A percentile compares a stretch with the other conserved stretches of the same genome.
Conservation (phyloP, 768 basidiomycete genomes). For the Collybia mongolica region DNA sequence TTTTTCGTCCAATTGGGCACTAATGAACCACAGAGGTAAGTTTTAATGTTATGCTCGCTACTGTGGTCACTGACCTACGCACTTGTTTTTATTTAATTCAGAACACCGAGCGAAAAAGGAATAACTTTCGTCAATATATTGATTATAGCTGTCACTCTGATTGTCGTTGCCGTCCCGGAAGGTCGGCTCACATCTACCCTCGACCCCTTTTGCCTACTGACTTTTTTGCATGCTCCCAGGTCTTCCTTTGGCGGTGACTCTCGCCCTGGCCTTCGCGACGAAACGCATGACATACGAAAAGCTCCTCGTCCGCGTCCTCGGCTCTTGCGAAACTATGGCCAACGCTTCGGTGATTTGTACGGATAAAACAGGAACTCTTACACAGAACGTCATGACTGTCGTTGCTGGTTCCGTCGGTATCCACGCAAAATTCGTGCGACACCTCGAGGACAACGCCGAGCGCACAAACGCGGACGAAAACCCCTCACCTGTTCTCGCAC, state of each 20-base stretch:
- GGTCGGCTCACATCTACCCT: constrained; percentile 23
- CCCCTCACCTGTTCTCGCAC: constrained; percentile 26
- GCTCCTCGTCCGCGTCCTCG: constrained; percentile 90
- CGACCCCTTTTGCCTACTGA: constrained; percentile 1
- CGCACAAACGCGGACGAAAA: constrained; percentile 71
- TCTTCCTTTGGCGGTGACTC: constrained; percentile 91
- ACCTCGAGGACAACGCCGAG: constrained; percentile 65
- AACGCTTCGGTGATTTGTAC: constrained; percentile 96
- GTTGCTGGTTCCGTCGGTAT: constrained; percentile 95
- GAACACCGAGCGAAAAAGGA: constrained; percentile 79
- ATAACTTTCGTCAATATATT: constrained; percentile 90
- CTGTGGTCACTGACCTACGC: neutral
- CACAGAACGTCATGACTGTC: constrained; percentile 93
- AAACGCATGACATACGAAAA: constrained; percentile 98
- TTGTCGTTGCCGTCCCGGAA: constrained; percentile 49
- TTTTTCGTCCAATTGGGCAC: constrained; percentile 89
- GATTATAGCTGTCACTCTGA: constrained; percentile 89
- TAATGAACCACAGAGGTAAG: constrained; percentile 54
- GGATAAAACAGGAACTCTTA: constrained; percentile 96
- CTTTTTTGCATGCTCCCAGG: constrained; percentile 39
- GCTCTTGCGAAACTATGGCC: constrained; percentile 98
- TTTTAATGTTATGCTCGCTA: constrained; percentile 1
- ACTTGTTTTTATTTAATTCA: constrained; percentile 17
- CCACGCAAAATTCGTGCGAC: constrained; percentile 89
- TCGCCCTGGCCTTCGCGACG: constrained; percentile 96